Evolutionary conservation across 208 protist genomes (phyloP).

Genomic region (Wallacemonas sp.): DNA sequence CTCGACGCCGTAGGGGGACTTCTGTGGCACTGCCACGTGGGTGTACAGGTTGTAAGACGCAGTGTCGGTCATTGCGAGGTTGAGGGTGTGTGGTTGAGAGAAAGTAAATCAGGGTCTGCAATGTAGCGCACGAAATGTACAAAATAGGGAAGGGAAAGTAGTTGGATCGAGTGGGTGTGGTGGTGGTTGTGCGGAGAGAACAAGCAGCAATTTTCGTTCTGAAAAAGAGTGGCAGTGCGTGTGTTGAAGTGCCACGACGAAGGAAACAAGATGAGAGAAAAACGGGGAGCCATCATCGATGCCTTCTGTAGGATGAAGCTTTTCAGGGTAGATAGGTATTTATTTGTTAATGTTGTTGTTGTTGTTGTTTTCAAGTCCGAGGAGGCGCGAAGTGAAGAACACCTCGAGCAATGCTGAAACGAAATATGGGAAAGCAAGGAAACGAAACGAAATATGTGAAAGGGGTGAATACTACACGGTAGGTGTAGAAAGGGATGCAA

Average conservation of each 20-base stretch:
- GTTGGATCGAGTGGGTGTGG: too few relatives aligned
- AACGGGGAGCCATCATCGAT: too few relatives aligned
- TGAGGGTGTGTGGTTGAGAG: neutral
- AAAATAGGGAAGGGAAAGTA: neutral
- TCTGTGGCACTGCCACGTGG: conserved; percentile 34
- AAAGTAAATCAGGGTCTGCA: neutral
- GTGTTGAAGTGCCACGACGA: too few relatives aligned
- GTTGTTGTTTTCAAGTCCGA: neutral
- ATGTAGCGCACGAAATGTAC: too few relatives aligned
- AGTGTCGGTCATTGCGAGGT: conserved; percentile 30
- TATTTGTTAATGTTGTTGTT: conserved; percentile 8
- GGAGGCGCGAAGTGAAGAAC: neutral
- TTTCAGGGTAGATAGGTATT: too few relatives aligned
- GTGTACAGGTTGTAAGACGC: conserved; percentile 31
- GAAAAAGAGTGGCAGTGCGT: neutral
- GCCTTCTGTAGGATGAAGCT: too few relatives aligned
- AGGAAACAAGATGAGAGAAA: too few relatives aligned
- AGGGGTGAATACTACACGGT: conserved; percentile 20
- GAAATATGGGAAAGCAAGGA: conserved; percentile 17
- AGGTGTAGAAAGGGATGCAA: too few relatives aligned
- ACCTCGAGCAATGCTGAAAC: neutral
- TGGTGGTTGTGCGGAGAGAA: too few relatives aligned
- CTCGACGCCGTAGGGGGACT: conserved; percentile 29
- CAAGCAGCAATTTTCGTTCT: too few relatives aligned
- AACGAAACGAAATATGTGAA: conserved; percentile 23